phyloP scores from a whole-genome alignment of 345 rosid genomes.

The Cardamine chenopodiifolia region DNA sequence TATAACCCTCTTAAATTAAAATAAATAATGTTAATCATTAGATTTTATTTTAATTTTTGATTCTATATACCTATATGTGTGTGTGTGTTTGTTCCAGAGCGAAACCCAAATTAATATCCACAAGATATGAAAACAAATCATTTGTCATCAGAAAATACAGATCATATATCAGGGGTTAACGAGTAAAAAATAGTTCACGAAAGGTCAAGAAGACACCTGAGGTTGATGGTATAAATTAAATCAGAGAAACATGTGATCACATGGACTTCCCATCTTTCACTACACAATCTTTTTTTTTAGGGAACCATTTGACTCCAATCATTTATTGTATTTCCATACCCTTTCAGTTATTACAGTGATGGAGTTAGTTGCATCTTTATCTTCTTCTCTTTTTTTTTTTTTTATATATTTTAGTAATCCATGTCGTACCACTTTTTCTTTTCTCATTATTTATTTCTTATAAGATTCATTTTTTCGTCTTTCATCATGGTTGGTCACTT shows the following conservation, averaged over 20 bases:
- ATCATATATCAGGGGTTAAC: constrained; percentile 22
- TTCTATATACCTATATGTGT: neutral
- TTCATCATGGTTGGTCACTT: neutral
- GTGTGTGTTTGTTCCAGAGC: neutral
- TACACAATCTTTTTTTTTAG: constrained; percentile 27
- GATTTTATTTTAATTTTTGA: neutral
- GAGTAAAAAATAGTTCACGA: constrained; percentile 20
- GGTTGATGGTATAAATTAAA: constrained; percentile 26
- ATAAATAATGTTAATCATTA: neutral
- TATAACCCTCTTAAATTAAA: neutral
- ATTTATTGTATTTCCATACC: constrained; percentile 45
- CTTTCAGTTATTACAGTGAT: constrained; percentile 73
- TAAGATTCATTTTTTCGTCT: neutral
- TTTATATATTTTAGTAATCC: neutral
- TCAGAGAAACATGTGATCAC: constrained; percentile 59
- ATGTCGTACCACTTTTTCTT: neutral
- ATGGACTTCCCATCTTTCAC: constrained; percentile 57
- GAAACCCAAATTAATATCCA: neutral
- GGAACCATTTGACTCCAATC: constrained; percentile 48
- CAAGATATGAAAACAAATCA: neutral
- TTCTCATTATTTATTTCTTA: neutral
- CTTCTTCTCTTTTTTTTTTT: neutral
- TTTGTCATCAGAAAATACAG: constrained; percentile 4
- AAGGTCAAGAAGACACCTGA: constrained; percentile 45
- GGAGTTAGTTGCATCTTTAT: constrained; percentile 52